Base-by-base conservation (phyloP, 768 basidiomycete genomes). In the Phallus indusiatus region DNA sequence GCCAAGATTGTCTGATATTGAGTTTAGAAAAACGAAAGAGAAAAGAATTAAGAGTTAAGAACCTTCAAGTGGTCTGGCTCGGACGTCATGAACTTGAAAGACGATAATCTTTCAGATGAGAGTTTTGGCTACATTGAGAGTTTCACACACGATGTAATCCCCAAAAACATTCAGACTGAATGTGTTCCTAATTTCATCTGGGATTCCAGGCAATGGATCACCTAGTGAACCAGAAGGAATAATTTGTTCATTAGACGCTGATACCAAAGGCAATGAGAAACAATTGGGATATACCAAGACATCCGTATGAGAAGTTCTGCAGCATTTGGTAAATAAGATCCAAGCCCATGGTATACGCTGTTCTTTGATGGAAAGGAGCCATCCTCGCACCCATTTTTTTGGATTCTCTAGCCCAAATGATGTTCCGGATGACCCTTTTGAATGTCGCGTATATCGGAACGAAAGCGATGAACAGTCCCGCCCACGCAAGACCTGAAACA, bases 51-150 rank as follows among this genome's bases (percentile, higher is more conserved):
- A 1, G n/a, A 5, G 2, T 20, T 65, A 7, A 33, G 42, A 34
- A 71, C 77, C 68, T 85, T 82, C 66, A 84, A 76, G 54, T 84
- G 76, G 35, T 80, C 76, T 1, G 82, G 83, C 20, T 72, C 75
- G 0, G 72, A 70, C 2, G 82, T 83, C 42, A 81, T 71, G 20
- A 81, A 59, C 10, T 75, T n/a, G n/a, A n/a, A n/a, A n/a, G 42
- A 20, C 7, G 8, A 8, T 50, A 50, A 8, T 20, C 24, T 50
- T 37, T 37, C 16, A 37, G 49, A 28, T n/a, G n/a, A 8, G 9
- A 50, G 9, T 50, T 50, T 7, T 20, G 49, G 7, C 12, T 28
- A 8, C 36, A n/a, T n/a, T 12, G n/a, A 20, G n/a, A 50, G 7
- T 50, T 20, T 8, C 18, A 20, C 49, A 8, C 12, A 50, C 49